A percentile compares a stretch with the other conserved stretches of the same genome.
Evolutionary conservation across 106 monocot genomes (phyloP).

Genomic region (Dendrobium catenatum): DNA sequence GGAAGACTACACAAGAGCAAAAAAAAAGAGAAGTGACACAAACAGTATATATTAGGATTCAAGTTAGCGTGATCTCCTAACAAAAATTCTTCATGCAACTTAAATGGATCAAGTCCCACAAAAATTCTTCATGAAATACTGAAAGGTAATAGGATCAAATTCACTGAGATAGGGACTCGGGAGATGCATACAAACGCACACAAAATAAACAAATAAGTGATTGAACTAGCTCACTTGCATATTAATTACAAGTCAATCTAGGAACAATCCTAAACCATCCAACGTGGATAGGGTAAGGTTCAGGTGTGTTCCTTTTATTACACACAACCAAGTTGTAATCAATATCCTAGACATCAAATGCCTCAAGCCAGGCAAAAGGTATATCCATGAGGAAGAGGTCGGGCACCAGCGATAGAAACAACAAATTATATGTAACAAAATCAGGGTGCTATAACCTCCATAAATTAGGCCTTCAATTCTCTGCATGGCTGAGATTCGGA

Average conservation of each 20-base stretch:
- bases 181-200: neutral
- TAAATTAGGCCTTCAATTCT: constrained; percentile 79
- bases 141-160: neutral
- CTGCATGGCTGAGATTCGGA: constrained; percentile 95
- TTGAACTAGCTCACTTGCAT: neutral
- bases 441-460: neutral
- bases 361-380: neutral
- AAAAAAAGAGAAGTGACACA: too few relatives aligned
- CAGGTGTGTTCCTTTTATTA: neutral
- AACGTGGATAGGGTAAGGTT: neutral
- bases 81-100: too few relatives aligned
- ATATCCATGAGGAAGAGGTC: neutral
- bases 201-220: neutral
- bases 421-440: neutral
- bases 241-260: neutral
- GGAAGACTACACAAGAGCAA: too few relatives aligned
- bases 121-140: neutral
- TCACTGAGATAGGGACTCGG: neutral
- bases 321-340: neutral
- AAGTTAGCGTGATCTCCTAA: too few relatives aligned
- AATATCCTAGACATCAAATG: neutral
- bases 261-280: neutral
- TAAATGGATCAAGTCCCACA: too few relatives aligned
- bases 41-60: too few relatives aligned
- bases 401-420: neutral